Evolutionary conservation across 306 rosid genomes (phyloP), one percentile per base, ranked within the genome.

Genomic region (Mimosa pudica): DNA sequence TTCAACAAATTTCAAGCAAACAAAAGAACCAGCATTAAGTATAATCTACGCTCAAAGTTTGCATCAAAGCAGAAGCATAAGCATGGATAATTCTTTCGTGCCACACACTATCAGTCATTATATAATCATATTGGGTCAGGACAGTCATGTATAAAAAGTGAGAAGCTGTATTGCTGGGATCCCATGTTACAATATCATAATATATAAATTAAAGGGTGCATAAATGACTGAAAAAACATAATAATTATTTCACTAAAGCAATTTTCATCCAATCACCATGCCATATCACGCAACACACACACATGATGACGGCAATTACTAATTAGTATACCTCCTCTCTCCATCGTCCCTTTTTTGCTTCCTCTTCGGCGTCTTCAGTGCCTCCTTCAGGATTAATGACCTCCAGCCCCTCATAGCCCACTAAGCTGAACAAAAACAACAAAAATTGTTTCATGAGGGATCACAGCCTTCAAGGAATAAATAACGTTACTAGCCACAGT

Each of bases 371-470:
- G 79, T 95, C 99, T 82, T 91, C 99, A 48, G 91, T 91, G 72
- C 99, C 98, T 67, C 99, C 99, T 33, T 95, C 99, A 9, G 98
- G 99, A 83, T 95, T 93, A 76, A 95, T 81, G 75, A 95, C 96
- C 88, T 95, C 98, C n/a, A 95, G 82, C 36, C 98, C 98, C 84
- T 95, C 98, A 70, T 88, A 84, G 70, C 85, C 90, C 45, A 82
- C 0, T 6, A 80, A 32, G 68, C 92, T 88, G 78, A 70, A 54
- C 6, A 68, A 20, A 52, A 78, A 63, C 48, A 76, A 78, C 48
- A 65, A 69, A 75, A 4, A 24, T 24, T 24, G 33, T 3, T 75
- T 55, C 80, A 77, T 36, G 52, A 32, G 77, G 67, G 2, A 48
- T 12, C 75, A 81, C 48, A 78, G 71, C 36, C 80, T 70, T 69